Conservation (phyloP, 352 stramenopile genomes). For the Globisporangium sylvaticum region DNA sequence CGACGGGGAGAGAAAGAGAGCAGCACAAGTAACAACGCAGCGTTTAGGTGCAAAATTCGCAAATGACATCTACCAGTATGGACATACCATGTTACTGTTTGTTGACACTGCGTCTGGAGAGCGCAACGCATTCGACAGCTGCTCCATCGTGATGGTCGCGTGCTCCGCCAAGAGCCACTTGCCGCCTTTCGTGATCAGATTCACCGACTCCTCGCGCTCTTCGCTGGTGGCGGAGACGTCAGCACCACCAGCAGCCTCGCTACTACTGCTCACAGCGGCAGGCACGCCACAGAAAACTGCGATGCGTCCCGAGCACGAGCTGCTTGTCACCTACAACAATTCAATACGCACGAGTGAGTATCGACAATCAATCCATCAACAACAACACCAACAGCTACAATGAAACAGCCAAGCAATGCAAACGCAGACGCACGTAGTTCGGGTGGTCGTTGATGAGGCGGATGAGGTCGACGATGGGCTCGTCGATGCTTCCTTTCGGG, state of each 20-base stretch:
- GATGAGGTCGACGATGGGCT: constrained; percentile 87
- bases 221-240: constrained; percentile 6
- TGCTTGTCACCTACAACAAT: constrained; percentile 77
- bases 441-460: constrained; percentile 77
- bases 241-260: constrained; percentile 1
- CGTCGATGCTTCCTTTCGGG: constrained; percentile 89
- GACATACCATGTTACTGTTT: constrained; percentile 62
- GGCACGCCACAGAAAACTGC: constrained; percentile 75
- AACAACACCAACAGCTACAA: neutral
- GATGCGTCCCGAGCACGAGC: constrained; percentile 89
- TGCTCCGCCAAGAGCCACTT: constrained; percentile 88
- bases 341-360: neutral
- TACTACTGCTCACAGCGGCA: constrained; percentile 7
- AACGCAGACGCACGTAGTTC: constrained; percentile 65
- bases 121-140: constrained; percentile 52
- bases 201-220: constrained; percentile 16
- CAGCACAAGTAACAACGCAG: too few relatives aligned
- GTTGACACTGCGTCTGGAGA: constrained; percentile 25
- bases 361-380: neutral
- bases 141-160: constrained; percentile 55
- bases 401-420: neutral
- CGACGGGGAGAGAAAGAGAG: neutral
- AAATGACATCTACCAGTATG: neutral
- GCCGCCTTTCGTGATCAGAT: constrained; percentile 87
- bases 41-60: neutral